Evolutionary conservation across 2,329 filamentous ascomycete species (phyloP).

Genomic region (Alternaria panax): DNA sequence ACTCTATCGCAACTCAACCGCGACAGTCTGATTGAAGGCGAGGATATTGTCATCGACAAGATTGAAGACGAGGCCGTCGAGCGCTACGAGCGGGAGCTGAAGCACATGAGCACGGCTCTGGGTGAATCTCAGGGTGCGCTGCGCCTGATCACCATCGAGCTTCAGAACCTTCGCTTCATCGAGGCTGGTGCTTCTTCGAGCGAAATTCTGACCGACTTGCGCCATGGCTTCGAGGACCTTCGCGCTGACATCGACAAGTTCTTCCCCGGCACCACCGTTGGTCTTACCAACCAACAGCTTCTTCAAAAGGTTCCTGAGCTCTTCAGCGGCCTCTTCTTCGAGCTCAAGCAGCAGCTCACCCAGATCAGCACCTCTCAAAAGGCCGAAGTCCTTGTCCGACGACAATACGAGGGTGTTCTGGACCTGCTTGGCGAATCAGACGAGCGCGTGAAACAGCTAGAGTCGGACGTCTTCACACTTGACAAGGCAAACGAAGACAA

Average conservation of each 20-base stretch:
- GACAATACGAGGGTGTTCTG: slow-evolving; percentile 41
- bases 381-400: slow-evolving; percentile 48
- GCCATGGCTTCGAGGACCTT: slow-evolving; percentile 51
- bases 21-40: slow-evolving; percentile 35
- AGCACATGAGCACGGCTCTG: slow-evolving; percentile 47
- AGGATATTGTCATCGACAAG: slow-evolving; percentile 30
- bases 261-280: slow-evolving; percentile 50
- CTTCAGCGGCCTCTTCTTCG: slow-evolving; percentile 48
- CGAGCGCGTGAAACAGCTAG: slow-evolving; percentile 47
- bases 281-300: slow-evolving; percentile 51
- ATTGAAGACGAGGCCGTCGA: slow-evolving; percentile 47
- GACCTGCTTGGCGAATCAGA: slow-evolving; percentile 41
- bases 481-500: slow-evolving; percentile 50
- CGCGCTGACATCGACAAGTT: slow-evolving; percentile 52
- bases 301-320: slow-evolving; percentile 49
- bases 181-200: slow-evolving; percentile 40
- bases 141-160: slow-evolving; percentile 53
- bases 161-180: slow-evolving; percentile 54
- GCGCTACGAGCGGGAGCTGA: slow-evolving; percentile 52
- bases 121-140: slow-evolving; percentile 52
- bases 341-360: slow-evolving; percentile 41
- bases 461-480: slow-evolving; percentile 47
- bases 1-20: slow-evolving; percentile 35
- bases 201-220: slow-evolving; percentile 51
- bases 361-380: slow-evolving; percentile 44